Evolutionary conservation across 1,284 basidiomycete species (phyloP).

Genomic region (Kwoniella shivajii): DNA sequence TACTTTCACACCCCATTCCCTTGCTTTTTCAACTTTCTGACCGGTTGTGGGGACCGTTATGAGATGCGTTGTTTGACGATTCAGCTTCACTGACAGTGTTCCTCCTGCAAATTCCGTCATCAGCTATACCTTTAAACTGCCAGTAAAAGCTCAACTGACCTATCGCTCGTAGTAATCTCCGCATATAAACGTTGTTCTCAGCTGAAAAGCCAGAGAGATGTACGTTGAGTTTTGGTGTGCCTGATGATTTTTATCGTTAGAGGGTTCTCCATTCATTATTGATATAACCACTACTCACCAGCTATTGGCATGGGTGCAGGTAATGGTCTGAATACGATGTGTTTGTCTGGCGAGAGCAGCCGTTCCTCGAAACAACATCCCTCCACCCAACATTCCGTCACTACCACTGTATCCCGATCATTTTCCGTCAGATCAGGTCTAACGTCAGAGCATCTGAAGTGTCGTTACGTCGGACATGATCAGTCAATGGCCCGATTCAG

Average conservation of each 20-base stretch:
- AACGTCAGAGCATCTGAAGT: slow-evolving; percentile 14
- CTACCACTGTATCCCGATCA: slow-evolving; percentile 22
- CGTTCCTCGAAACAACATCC: slow-evolving; percentile 42
- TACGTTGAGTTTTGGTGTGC: slow-evolving; percentile 22
- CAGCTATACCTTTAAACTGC: not conserved
- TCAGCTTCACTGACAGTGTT: slow-evolving; percentile 35
- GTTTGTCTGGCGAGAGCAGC: slow-evolving; percentile 37
- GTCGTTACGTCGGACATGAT: too few species aligned
- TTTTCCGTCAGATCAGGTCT: slow-evolving; percentile 5
- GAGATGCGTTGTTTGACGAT: slow-evolving; percentile 43
- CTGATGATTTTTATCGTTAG: not conserved
- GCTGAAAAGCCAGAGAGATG: slow-evolving; percentile 47
- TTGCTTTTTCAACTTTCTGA: slow-evolving; percentile 40
- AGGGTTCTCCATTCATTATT: not conserved
- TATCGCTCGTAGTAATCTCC: slow-evolving; percentile 40
- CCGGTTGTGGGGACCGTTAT: slow-evolving; percentile 32
- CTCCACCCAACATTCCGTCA: slow-evolving; percentile 54
- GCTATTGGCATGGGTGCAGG: slow-evolving; percentile 36
- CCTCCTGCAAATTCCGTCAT: slow-evolving; percentile 21
- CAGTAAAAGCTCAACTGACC: slow-evolving; percentile 26
- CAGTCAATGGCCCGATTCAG: not conserved
- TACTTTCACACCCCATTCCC: slow-evolving; percentile 43
- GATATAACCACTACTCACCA: slow-evolving; percentile 13
- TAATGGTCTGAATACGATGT: slow-evolving; percentile 47
- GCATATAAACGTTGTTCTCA: slow-evolving; percentile 38